phyloP scores from a whole-genome alignment of 192 early-diverging fungal genomes.

The Coemansia sp. region DNA sequence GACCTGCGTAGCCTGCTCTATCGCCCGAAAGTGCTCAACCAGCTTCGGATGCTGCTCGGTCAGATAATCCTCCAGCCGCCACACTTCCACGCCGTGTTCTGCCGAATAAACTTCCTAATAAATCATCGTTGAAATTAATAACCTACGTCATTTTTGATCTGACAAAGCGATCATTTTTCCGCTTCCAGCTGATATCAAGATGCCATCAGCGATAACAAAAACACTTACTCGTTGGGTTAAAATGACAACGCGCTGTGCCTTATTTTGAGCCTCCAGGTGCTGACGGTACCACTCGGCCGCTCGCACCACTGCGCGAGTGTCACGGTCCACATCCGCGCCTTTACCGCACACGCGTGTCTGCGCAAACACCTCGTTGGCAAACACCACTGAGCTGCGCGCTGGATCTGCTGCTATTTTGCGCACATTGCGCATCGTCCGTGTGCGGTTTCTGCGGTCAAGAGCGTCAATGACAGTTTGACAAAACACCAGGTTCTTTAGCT shows the following conservation, averaged over 20 bases:
- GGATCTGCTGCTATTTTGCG: constrained; percentile 62
- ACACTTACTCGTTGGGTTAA: constrained; percentile 21
- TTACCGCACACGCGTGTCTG: constrained; percentile 35
- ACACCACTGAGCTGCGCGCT: constrained; percentile 59
- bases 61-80: constrained; percentile 41
- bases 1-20: constrained; percentile 60
- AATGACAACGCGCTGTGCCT: constrained; percentile 22
- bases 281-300: constrained; percentile 61
- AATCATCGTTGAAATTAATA: no score
- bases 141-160: not conserved
- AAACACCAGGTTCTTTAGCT: constrained; percentile 63
- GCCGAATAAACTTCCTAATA: not conserved
- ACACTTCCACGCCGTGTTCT: constrained; percentile 20
- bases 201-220: constrained; percentile 21
- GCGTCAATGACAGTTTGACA: constrained; percentile 64
- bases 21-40: constrained; percentile 45
- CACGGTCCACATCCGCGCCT: constrained; percentile 32
- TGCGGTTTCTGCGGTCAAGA: constrained; percentile 63
- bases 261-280: constrained; percentile 45
- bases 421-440: constrained; percentile 62
- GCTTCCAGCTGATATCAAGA: not conserved
- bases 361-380: constrained; percentile 69
- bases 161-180: no score
- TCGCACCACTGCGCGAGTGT: constrained; percentile 59
- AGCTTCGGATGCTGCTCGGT: constrained; percentile 50